A percentile compares a stretch with the other conserved stretches of the same genome.
Conservation (phyloP, 2,329 filamentous ascomycete genomes). For the Diaporthe nobilis region DNA sequence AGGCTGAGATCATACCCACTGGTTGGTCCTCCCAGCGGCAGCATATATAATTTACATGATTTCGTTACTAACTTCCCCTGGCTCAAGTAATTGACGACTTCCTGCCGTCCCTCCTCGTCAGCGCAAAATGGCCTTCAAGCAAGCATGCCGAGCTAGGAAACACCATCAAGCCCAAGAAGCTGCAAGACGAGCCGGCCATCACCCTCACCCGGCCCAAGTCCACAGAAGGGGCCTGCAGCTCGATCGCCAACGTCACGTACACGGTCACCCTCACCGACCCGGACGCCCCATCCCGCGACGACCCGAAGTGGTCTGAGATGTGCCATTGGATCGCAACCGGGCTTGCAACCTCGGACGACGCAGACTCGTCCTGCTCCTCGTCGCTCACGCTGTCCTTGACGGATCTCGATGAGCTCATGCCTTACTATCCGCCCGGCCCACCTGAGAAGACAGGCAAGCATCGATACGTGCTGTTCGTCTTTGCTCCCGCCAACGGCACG, state of each 20-base stretch:
- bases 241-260: slow-evolving; percentile 46
- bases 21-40: slow-evolving; percentile 35
- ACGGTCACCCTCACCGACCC: slow-evolving; percentile 57
- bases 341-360: slow-evolving; percentile 43
- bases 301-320: slow-evolving; percentile 61
- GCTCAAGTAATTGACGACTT: slow-evolving; percentile 71
- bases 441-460: slow-evolving; percentile 59
- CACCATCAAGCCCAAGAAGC: slow-evolving; percentile 54
- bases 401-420: slow-evolving; percentile 52
- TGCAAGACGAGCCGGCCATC: slow-evolving; percentile 53
- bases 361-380: slow-evolving; percentile 42
- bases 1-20: slow-evolving; percentile 47
- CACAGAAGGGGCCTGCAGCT: slow-evolving; percentile 27
- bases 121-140: slow-evolving; percentile 61
- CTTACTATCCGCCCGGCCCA: slow-evolving; percentile 58
- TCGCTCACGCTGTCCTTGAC: background rate
- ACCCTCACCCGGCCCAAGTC: slow-evolving; percentile 46
- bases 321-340: slow-evolving; percentile 61
- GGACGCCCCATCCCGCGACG: slow-evolving; percentile 57
- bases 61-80: slow-evolving; percentile 11
- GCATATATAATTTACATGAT: background rate
- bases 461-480: slow-evolving; percentile 59
- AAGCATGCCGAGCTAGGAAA: slow-evolving; percentile 67
- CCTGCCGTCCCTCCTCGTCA: slow-evolving; percentile 65
- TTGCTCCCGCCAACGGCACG: slow-evolving; percentile 56